Evolutionary conservation across 176 grass and related monocot species (phyloP).

Genomic region (Triticum urartu): DNA sequence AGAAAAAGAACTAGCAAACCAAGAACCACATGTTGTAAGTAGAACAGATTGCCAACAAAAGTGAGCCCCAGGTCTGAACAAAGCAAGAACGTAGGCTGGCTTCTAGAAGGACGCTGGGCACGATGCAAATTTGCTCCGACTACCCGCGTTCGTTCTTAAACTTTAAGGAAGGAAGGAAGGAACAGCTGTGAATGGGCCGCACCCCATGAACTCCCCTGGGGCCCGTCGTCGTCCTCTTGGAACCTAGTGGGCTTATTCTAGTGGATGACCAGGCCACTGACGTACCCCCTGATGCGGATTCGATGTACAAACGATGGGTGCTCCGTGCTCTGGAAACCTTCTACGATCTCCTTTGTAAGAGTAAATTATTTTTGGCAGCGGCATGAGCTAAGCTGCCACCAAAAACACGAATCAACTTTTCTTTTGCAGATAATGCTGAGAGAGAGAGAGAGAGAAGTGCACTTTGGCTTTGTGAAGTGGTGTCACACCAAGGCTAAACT

Average conservation of each 20-base stretch:
- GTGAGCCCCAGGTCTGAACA: slow-evolving; percentile 15
- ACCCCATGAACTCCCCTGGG: neutral
- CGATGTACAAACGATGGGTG: neutral
- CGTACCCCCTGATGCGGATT: neutral
- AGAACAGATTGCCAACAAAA: neutral
- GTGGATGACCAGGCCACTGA: neutral
- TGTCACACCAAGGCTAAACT: slow-evolving; percentile 12
- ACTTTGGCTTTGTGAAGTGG: neutral
- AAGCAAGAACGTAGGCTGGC: slow-evolving; percentile 5
- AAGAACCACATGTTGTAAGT: neutral
- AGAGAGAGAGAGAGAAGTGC: neutral
- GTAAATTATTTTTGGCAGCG: neutral
- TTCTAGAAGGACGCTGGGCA: slow-evolving; percentile 27
- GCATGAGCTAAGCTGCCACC: neutral
- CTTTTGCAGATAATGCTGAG: neutral
- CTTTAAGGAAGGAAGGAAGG: neutral
- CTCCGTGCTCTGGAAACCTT: neutral
- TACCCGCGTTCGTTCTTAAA: neutral
- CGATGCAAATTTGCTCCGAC: neutral
- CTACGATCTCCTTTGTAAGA: neutral
- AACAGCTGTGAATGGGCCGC: neutral
- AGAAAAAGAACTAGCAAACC: no score
- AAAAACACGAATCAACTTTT: neutral
- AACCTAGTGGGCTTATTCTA: neutral
- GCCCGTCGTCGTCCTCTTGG: neutral